Base-by-base conservation (phyloP, 2,329 filamentous ascomycete species). In the Botrytis deweyae region DNA sequence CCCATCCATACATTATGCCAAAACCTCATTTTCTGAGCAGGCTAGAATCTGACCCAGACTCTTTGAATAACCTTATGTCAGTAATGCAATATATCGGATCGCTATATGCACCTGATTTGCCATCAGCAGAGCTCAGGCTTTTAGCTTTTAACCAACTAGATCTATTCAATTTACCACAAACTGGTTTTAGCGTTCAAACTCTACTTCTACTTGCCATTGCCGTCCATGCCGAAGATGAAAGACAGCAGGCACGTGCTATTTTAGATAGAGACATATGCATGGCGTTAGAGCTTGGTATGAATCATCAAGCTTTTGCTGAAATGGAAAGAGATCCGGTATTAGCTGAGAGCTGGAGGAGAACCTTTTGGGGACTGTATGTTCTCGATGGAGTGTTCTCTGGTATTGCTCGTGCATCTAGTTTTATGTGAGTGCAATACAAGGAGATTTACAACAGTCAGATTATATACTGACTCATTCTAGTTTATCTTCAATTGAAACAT, bases 261-360 rank as follows among this genome's bases (percentile, higher is more conserved):
- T 79, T 84, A 70, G 82, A 85, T 18, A 82, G 83, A 22, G 90
- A 91, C 0, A 86, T 88, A 18, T 83, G 86, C 5, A 76, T 92
- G 49, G 90, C 90, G 0, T 81, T 92, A 2, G 85, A 89, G 9
- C 80, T 93, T 3, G 87, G 88, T 1, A 86, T 93, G 84, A 85
- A 92, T 73, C 84, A 83, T 1, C 81, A 83, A 33, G 84, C 86
- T 0, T 93, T 88, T 77, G 87, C 90, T 1, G 77, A 81, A 58
- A 74, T 78, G 49, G 80, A 81, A 40, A 70, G 78, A n/a, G 80
- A 83, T 76, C 75, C 79, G 7, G 78, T 84, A 9, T 76, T 83
- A 46, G 83, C 81, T 4, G 83, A 85, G 76, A 83, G 82, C 63
- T 84, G 81, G 77, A 80, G 83, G 72, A 81, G 84, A 52, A 84